Percentiles rank a stretch among this genome's conserved stretches.
These are phyloP conservation scores for Rhodosporidiobolus sp. DNA, from an alignment of 768 basidiomycete species.

Conservation along the genomic window DNA sequence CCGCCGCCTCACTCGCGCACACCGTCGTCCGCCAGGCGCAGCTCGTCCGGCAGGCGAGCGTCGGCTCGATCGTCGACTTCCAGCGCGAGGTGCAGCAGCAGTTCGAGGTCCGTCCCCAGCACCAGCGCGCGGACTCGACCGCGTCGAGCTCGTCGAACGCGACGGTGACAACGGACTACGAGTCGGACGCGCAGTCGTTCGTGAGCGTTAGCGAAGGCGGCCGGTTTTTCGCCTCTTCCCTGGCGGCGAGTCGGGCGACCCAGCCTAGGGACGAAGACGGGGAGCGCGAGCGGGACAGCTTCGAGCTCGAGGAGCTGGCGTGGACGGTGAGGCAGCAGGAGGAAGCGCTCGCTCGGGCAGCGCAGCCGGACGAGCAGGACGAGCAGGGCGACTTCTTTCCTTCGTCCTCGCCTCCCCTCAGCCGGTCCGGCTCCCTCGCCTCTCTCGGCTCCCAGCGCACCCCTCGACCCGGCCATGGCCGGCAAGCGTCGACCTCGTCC, in stretches of 20 bases:
- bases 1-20: background rate
- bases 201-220: conserved; percentile 6
- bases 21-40: background rate
- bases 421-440: background rate
- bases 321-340: background rate
- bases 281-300: background rate
- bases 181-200: conserved; percentile 17
- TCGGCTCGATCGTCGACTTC: too few species aligned
- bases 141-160: background rate
- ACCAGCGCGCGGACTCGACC: background rate
- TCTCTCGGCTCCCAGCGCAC: too few species aligned
- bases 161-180: background rate
- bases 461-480: background rate
- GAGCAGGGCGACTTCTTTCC: background rate
- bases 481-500: background rate
- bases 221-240: background rate
- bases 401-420: background rate
- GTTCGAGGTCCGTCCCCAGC: background rate
- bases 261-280: background rate
- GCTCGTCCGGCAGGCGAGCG: background rate
- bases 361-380: background rate
- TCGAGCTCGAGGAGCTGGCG: conserved; percentile 20
- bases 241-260: background rate
- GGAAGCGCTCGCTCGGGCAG: background rate
- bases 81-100: too few species aligned